Percentiles rank a stretch among this genome's conserved stretches.
Conservation (phyloP, 1,139 yeast species). For the Debaryomycetaceae sp. region DNA sequence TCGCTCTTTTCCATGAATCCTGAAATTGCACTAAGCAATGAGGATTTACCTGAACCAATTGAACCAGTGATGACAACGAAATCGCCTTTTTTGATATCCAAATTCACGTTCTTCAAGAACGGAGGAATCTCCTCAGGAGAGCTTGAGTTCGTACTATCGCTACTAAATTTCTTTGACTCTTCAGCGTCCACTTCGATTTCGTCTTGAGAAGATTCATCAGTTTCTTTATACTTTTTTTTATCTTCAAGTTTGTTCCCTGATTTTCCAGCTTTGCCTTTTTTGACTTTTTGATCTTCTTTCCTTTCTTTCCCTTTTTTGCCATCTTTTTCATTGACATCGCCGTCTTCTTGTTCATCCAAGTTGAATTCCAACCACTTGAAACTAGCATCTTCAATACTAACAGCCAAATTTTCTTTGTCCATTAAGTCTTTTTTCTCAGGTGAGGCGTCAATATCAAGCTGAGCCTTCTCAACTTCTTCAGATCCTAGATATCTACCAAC, state of each 20-base stretch:
- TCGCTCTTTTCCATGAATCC: conserved; percentile 54
- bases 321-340: conserved; percentile 7
- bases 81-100: conserved; percentile 51
- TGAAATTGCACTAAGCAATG: conserved; percentile 57
- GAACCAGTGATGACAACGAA: conserved; percentile 68
- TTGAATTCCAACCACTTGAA: conserved; percentile 44
- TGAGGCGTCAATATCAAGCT: conserved; percentile 15
- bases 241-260: conserved; percentile 5
- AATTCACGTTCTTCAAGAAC: conserved; percentile 32
- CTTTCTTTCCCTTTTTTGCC: conserved; percentile 6
- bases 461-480: conserved; percentile 11
- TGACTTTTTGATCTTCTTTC: conserved; percentile 8
- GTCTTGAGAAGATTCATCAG: conserved; percentile 5
- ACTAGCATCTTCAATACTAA: conserved; percentile 22
- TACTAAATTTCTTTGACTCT: conserved; percentile 7
- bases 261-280: conserved; percentile 8
- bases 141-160: conserved; percentile 13
- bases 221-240: not conserved
- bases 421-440: conserved; percentile 25
- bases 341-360: conserved; percentile 15
- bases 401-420: conserved; percentile 22
- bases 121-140: conserved; percentile 9
- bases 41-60: conserved; percentile 71
- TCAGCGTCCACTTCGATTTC: conserved; percentile 6
- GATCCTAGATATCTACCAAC: conserved; percentile 49